A percentile compares a stretch with the other conserved stretches of the same genome.
These are phyloP conservation scores for Westerdykella sp. DNA, from an alignment of 2,329 filamentous ascomycete species.

Conservation along the genomic window DNA sequence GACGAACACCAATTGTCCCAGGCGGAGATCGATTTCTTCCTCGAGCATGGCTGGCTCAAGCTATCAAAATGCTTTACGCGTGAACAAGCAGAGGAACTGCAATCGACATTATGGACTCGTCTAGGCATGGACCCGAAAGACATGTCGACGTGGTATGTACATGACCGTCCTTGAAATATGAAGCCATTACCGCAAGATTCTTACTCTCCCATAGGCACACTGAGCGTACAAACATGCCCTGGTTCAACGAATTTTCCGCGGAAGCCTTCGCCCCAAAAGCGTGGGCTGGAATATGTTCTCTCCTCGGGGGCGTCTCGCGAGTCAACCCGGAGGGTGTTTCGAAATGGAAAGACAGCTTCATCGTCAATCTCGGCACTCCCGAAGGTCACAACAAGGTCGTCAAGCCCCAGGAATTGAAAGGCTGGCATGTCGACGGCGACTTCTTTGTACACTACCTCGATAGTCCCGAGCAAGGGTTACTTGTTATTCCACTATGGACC, in stretches of 20 bases:
- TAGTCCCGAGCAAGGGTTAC: constrained; percentile 60
- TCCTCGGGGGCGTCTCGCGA: constrained; percentile 54
- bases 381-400: constrained; percentile 46
- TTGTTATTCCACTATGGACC: constrained; percentile 63
- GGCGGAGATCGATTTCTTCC: constrained; percentile 48
- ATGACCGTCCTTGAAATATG: neutral
- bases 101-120: constrained; percentile 54
- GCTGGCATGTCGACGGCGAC: constrained; percentile 67
- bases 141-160: constrained; percentile 54
- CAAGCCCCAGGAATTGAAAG: constrained; percentile 48
- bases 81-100: constrained; percentile 45
- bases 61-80: constrained; percentile 48
- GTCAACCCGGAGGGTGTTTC: constrained; percentile 36
- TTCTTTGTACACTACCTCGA: constrained; percentile 69
- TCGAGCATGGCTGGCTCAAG: constrained; percentile 52
- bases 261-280: constrained; percentile 57
- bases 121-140: constrained; percentile 60
- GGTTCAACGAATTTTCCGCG: constrained; percentile 50
- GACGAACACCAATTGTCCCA: constrained; percentile 34
- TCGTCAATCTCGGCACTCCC: constrained; percentile 60
- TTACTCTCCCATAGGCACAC: constrained; percentile 31
- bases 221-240: constrained; percentile 59
- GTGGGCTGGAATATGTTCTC: constrained; percentile 60
- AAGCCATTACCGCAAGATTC: neutral
- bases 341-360: constrained; percentile 62